Base-by-base conservation (phyloP, 2,329 filamentous ascomycete genomes). In the Magnaporthales sp. region DNA sequence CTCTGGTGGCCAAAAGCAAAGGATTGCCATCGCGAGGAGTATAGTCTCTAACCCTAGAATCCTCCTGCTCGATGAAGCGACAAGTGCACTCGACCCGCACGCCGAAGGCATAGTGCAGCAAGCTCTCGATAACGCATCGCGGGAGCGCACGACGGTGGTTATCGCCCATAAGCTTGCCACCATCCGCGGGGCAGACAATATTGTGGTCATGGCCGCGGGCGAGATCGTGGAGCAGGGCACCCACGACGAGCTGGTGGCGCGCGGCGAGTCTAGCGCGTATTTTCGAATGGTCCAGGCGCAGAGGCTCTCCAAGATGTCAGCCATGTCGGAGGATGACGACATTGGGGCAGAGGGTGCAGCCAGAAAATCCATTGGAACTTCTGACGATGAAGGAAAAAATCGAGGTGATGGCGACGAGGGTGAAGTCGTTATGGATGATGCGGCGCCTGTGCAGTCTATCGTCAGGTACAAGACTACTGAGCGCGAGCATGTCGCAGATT, bases 31-130 rank as follows among this genome's bases (percentile, higher is more conserved):
- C 66, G 88, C 88, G 1, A 81, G 88, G 51, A 86, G 84, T 38
- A 88, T 91, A 67, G 80, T 91, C 65, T 85, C 85, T 58, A 78
- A 86, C 67, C 87, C 89, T 1, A 81, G 82, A 3, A 88, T 92
- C 56, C 78, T 91, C 3, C 84, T 91, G 22, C 77, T 88, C 7
- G 89, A 90, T 68, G 88, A 91, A 75, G 88, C 88, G 0, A 91
- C 88, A 0, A 87, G 84, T 64, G 85, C 87, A 0, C 75, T 81
- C 46, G 78, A 81, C 62, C 76, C 79, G 4, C 76, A 79, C 1
- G 76, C 80, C 1, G 80, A 81, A 67, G 75, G 79, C 3, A 79
- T 84, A 8, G 85, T 88, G 1, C 86, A 88, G 70, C 76, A 80
- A 32, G 84, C 85, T 0, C 77, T 88, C 24, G 81, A 83, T 68